These are phyloP conservation scores for Fusarium burgessii DNA, from an alignment of 2,329 filamentous ascomycete species.

Conservation along the genomic window DNA sequence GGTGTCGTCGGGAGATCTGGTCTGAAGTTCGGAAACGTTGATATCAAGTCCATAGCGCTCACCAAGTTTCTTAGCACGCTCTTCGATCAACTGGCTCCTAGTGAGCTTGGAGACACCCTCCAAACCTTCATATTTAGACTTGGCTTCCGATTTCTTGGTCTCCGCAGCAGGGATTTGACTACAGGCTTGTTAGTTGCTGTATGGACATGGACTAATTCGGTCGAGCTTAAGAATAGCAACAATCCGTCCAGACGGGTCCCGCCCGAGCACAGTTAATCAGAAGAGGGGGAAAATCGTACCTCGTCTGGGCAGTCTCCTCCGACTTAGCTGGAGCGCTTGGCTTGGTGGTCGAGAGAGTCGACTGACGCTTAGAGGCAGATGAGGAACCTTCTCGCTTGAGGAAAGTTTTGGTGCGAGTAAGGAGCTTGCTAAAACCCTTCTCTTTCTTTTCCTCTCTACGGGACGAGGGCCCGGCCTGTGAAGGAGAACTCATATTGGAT, in stretches of 20 bases:
- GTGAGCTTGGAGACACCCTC: constrained; percentile 57
- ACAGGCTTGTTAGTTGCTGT: constrained; percentile 14
- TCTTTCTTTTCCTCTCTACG: constrained; percentile 56
- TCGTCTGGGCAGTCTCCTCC: constrained; percentile 43
- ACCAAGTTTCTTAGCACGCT: constrained; percentile 67
- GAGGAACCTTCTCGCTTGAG: constrained; percentile 55
- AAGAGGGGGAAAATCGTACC: constrained; percentile 34
- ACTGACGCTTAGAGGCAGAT: constrained; percentile 46
- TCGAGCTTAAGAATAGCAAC: not conserved
- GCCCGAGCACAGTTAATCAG: not conserved
- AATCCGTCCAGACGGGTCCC: not conserved
- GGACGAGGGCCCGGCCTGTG: constrained; percentile 53
- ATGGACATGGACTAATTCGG: not conserved
- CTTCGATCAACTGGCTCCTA: constrained; percentile 64
- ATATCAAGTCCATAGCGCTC: constrained; percentile 68
- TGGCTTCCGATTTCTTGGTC: constrained; percentile 43
- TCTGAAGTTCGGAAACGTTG: constrained; percentile 65
- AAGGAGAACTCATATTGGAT: constrained; percentile 57
- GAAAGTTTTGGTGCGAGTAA: constrained; percentile 64
- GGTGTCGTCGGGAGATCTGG: constrained; percentile 62
- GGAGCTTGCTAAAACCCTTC: constrained; percentile 61
- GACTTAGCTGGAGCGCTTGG: constrained; percentile 34
- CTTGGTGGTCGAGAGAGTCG: constrained; percentile 40
- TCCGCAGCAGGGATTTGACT: constrained; percentile 36
- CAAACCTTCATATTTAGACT: constrained; percentile 47